Evolutionary conservation across 1,284 basidiomycete species (phyloP), one percentile per base, ranked within the genome.

Genomic region (Sporisorium iseilematis-ciliati): DNA sequence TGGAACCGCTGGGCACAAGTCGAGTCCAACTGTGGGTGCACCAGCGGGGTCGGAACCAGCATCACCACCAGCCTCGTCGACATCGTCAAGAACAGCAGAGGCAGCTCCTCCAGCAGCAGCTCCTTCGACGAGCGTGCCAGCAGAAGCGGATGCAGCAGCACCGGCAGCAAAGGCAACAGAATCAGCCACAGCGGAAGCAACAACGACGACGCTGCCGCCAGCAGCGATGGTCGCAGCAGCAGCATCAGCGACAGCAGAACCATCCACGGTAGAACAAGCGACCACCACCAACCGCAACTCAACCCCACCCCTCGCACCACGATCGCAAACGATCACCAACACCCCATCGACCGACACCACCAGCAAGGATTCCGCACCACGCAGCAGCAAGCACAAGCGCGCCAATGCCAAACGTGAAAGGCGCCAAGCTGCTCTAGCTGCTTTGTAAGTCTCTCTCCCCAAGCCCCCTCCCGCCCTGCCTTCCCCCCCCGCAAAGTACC

Each of bases 351-450:
- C 52, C 7, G 10, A 4, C 38, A 48, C 29, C 16, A 57, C 40
- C 29, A 12, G 10, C 35, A 25, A 10, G 33, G 16, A 2, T 33
- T 38, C 35, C 11, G 14, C 14, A 8, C 31, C 31, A 11, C 35
- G 29, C 29, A 29, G 4, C 29, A 4, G 4, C 35, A 38, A 38
- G 3, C 35, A 14, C 35, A 38, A 14, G 6, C 35, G 35, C 35
- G 16, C 35, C 35, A 14, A 11, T 3, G 35, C 2, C 16, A 53
- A 54, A 33, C 56, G 50, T 1, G 29, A 52, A 25, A 48, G 53
- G 23, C 57, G 43, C n/a, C 54, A 59, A 53, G 21, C 61, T 2
- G 64, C 69, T 4, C 14, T 72, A 11, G 71, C 71, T 18, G 61
- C 57, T 1, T 50, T 74, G 71, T 73, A 68, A 68, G 70, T 64